Evolutionary conservation across 345 rosid genomes (phyloP), one percentile per base, ranked within the genome.

Genomic region (Brassica juncea): DNA sequence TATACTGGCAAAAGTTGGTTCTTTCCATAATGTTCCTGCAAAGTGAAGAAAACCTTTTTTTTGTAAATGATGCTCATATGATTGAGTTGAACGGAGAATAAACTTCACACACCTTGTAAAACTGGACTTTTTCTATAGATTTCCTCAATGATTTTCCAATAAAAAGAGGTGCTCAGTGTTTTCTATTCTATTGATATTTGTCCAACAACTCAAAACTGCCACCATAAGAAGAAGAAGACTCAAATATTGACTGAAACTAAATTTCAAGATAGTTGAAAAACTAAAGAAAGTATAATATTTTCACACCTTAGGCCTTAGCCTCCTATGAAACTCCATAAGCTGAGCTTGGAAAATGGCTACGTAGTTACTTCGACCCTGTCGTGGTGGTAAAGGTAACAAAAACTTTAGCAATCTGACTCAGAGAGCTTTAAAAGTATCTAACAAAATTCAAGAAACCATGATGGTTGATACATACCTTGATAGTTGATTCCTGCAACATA

Each of bases 81-180:
- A 19, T 21, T 19, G n/a, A 77, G 63, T 39, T 63, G 21, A 6
- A 34, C 44, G 28, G 47, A 66, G 79, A 69, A n/a, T 12, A 74
- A 52, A 21, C 68, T 39, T 58, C 61, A 3, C 70, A 65, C 58
- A 91, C 98, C 92, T 90, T 88, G 62, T 87, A 91, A 52, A 81
- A 54, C 60, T 30, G 84, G 71, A 91, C 72, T 70, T 72, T 84
- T 63, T 82, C 86, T 70, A 94, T 76, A n/a, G 96, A 91, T 60
- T 88, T 87, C 59, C 86, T 85, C 32, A 90, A 86, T 8, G 90
- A 90, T 55, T 90, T 82, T 94, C 98, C 94, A 94, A 89, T 85
- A 86, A 88, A 74, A 70, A 64, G 73, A 90, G 89, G 79, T 88
- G 88, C 67, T 86, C 93, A 8, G 87, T 63, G 81, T 79, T 88